Conservation (phyloP, 768 basidiomycete species). For the Suillus cothurnatus region DNA sequence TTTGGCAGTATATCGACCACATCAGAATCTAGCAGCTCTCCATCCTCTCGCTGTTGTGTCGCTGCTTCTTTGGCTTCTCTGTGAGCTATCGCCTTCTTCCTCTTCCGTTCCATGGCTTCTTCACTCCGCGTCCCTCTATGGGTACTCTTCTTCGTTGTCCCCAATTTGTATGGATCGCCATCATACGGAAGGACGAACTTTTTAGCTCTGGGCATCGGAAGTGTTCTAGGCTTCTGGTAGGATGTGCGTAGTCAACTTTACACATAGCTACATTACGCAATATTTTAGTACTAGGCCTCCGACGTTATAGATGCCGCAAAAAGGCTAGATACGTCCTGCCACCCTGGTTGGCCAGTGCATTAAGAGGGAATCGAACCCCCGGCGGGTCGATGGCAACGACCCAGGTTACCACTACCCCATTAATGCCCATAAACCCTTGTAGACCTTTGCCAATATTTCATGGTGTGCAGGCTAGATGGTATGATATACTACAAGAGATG, state of each 20-base stretch:
- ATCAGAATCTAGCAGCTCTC: background rate
- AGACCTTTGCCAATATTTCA: background rate
- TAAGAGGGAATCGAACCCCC: slow-evolving; percentile 89
- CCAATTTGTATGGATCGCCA: background rate
- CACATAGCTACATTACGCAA: background rate
- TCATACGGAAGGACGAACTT: background rate
- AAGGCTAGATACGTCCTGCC: too few species aligned
- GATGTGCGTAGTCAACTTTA: too few species aligned
- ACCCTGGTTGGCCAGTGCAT: too few species aligned
- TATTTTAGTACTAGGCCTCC: background rate
- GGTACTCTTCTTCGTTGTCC: background rate
- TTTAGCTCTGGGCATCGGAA: background rate
- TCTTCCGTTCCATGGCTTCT: background rate
- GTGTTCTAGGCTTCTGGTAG: background rate
- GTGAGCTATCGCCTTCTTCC: too few species aligned
- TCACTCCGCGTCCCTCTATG: background rate
- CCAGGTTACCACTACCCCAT: slow-evolving; percentile 70
- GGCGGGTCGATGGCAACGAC: slow-evolving; percentile 81
- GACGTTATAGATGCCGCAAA: background rate
- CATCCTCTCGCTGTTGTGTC: background rate
- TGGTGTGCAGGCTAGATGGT: background rate
- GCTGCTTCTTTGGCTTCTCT: background rate
- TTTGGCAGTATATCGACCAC: background rate
- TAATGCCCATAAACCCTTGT: slow-evolving; percentile 56
- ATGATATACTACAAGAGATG: background rate